Percentiles rank a stretch among this genome's conserved stretches.
Evolutionary conservation across 345 rosid species (phyloP).

Genomic region (Citrus unshiu): DNA sequence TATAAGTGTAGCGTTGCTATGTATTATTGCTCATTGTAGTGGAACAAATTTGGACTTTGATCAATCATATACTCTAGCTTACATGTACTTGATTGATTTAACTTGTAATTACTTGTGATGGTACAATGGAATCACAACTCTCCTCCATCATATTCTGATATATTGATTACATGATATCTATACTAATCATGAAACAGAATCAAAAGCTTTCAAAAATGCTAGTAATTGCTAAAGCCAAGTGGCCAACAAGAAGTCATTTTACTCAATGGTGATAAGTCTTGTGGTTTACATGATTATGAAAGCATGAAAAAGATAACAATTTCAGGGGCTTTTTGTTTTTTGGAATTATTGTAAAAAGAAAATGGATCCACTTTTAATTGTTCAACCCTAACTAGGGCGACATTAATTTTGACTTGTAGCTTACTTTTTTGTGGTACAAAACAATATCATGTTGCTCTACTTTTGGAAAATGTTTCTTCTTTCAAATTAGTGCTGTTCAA

Average conservation of each 20-base stretch:
- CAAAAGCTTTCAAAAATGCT: not conserved
- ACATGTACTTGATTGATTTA: not conserved
- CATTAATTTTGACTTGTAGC: not conserved
- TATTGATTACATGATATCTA: not conserved
- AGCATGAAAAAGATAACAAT: not conserved
- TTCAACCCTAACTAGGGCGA: not conserved
- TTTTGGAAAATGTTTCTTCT: slow-evolving; percentile 1
- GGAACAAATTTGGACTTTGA: too few relatives aligned
- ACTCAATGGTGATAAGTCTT: not conserved
- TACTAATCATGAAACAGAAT: not conserved
- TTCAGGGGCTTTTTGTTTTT: not conserved
- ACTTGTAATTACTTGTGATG: not conserved
- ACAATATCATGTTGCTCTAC: slow-evolving; percentile 11
- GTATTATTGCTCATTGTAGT: too few relatives aligned
- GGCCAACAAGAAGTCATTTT: slow-evolving; percentile 1
- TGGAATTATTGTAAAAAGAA: not conserved
- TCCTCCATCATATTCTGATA: not conserved
- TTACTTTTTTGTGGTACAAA: not conserved
- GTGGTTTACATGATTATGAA: slow-evolving; percentile 2
- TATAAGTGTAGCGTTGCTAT: too few relatives aligned
- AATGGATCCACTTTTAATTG: not conserved
- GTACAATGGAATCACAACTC: not conserved
- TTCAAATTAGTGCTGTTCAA: not conserved
- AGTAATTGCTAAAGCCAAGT: not conserved
- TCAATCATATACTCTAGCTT: not conserved